Evolutionary conservation across 1,139 yeast species (phyloP).

Genomic region (Yamadazyma oceani): DNA sequence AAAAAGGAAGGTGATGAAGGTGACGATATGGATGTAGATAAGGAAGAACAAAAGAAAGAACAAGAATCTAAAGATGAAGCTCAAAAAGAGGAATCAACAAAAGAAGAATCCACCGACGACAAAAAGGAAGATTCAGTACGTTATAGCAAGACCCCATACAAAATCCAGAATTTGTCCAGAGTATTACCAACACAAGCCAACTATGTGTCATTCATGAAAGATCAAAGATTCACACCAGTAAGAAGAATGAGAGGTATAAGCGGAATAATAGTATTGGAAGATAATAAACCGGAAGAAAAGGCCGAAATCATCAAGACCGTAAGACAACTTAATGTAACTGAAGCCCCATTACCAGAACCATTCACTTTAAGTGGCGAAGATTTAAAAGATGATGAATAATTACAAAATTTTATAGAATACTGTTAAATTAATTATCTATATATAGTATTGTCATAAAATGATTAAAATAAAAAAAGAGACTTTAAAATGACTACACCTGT

Average conservation of each 20-base stretch:
- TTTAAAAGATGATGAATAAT: conserved; percentile 34
- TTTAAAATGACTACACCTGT: no score
- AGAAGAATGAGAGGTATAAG: conserved; percentile 75
- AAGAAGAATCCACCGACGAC: conserved; percentile 23
- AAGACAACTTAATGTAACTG: conserved; percentile 75
- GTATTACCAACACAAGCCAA: conserved; percentile 90
- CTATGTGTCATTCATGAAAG: conserved; percentile 74
- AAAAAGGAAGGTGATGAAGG: conserved; percentile 48
- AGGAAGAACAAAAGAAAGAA: conserved; percentile 20
- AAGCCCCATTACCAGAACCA: conserved; percentile 91
- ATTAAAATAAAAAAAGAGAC: not conserved
- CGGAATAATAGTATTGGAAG: conserved; percentile 80
- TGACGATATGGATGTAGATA: conserved; percentile 28
- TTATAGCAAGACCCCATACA: conserved; percentile 61
- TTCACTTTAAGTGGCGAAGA: conserved; percentile 63
- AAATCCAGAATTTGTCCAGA: conserved; percentile 76
- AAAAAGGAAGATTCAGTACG: conserved; percentile 34
- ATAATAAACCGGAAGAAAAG: conserved; percentile 65
- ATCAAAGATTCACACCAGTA: conserved; percentile 79
- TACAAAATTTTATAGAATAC: not conserved
- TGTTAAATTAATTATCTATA: not conserved
- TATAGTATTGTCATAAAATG: not conserved
- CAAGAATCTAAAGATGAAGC: conserved; percentile 22
- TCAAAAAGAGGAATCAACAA: conserved; percentile 18
- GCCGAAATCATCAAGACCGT: conserved; percentile 76